Conservation (phyloP, 306 rosid genomes). For the Vicia faba region DNA sequence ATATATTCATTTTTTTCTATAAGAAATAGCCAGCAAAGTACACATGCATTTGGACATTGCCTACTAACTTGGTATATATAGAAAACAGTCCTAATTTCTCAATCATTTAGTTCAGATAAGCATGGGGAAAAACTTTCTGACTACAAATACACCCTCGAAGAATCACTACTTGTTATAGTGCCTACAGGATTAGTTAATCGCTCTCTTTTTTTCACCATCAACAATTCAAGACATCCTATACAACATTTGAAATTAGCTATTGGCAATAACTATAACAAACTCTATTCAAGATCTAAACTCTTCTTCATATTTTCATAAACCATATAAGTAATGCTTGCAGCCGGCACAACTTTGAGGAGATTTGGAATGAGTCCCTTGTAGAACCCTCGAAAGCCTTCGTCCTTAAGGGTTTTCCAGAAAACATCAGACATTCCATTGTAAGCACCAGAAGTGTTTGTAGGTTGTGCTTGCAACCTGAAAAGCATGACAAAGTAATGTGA, state of each 20-base stretch:
- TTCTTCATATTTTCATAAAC: constrained; percentile 59
- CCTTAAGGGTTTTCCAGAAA: constrained; percentile 51
- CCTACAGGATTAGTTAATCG: constrained; percentile 47
- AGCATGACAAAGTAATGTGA: constrained; percentile 25
- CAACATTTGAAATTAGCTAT: constrained; percentile 41
- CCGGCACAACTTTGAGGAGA: constrained; percentile 65
- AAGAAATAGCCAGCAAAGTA: constrained; percentile 24
- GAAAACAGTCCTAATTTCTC: constrained; percentile 50
- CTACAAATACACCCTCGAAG: constrained; percentile 59
- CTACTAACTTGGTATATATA: constrained; percentile 39
- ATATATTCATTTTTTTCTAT: constrained; percentile 26
- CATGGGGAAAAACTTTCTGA: constrained; percentile 56
- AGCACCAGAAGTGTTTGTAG: constrained; percentile 34
- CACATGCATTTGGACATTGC: constrained; percentile 28
- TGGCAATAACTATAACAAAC: constrained; percentile 13
- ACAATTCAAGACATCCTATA: constrained; percentile 47
- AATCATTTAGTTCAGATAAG: constrained; percentile 48
- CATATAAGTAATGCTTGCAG: constrained; percentile 62
- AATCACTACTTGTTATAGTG: constrained; percentile 44
- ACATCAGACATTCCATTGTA: constrained; percentile 63
- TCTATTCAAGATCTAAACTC: constrained; percentile 50
- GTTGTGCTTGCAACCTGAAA: constrained; percentile 60
- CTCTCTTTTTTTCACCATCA: constrained; percentile 50
- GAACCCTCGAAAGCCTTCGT: constrained; percentile 53
- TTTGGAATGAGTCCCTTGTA: constrained; percentile 61